These are phyloP conservation scores for Inonotus hispidus DNA, from an alignment of 1,284 basidiomycete genomes.

Conservation along the genomic window DNA sequence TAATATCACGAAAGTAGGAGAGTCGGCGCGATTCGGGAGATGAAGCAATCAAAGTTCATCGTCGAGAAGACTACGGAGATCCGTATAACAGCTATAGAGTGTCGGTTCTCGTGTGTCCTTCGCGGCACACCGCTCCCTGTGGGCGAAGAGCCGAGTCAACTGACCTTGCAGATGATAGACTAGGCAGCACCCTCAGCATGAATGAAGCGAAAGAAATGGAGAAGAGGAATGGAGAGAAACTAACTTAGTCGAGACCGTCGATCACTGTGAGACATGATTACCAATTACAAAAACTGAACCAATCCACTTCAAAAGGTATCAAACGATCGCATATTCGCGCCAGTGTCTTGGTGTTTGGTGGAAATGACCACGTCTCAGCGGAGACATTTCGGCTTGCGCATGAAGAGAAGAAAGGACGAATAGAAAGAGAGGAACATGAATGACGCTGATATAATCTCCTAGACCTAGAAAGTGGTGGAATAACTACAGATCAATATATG, in stretches of 20 bases:
- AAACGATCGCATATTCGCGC: not conserved
- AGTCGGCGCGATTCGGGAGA: slow-evolving; percentile 1
- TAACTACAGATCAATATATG: not conserved
- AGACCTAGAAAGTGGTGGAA: not conserved
- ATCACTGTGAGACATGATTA: not conserved
- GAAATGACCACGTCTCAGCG: slow-evolving; percentile 5
- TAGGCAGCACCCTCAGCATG: not conserved
- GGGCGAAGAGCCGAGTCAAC: not conserved
- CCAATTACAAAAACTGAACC: not conserved
- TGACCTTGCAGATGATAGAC: not conserved
- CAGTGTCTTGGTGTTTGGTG: not conserved
- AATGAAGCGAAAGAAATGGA: not conserved
- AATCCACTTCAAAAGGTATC: not conserved
- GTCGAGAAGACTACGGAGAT: not conserved
- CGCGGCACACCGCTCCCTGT: not conserved
- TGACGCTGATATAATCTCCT: not conserved
- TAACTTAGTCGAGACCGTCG: no score
- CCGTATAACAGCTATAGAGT: not conserved
- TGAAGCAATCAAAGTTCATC: slow-evolving; percentile 6
- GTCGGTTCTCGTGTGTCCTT: not conserved
- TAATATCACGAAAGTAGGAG: not conserved
- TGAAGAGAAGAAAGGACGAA: not conserved
- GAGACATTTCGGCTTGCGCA: not conserved
- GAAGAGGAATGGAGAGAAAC: not conserved
- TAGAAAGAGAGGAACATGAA: not conserved